phyloP scores from a whole-genome alignment of 305 asterid species.

The Solanum chacoense region DNA sequence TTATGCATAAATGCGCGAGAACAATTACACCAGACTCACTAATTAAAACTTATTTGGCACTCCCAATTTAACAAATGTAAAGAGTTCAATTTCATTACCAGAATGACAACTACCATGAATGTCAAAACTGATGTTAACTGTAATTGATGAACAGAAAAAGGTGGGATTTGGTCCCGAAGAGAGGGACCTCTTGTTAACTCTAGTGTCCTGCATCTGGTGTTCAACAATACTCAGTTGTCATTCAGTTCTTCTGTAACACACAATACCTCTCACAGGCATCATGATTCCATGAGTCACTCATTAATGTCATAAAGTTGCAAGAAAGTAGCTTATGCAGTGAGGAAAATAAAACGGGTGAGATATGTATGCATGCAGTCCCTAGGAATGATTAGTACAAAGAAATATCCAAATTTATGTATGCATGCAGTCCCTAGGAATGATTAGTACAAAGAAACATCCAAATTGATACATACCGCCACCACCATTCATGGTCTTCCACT shows the following conservation, averaged over 20 bases:
- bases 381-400: background rate
- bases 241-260: background rate
- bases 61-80: background rate
- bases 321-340: background rate
- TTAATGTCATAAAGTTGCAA: background rate
- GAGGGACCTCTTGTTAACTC: background rate
- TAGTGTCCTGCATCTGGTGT: background rate
- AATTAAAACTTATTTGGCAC: background rate
- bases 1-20: background rate
- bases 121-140: background rate
- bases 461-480: slow-evolving; percentile 62
- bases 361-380: background rate
- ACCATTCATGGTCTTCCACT: slow-evolving; percentile 74
- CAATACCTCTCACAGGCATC: background rate
- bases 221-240: background rate
- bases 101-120: background rate
- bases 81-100: background rate
- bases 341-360: background rate
- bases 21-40: background rate
- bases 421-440: background rate
- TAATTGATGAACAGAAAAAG: background rate
- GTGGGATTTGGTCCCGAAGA: background rate
- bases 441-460: background rate
- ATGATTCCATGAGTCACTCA: background rate
- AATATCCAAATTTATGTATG: background rate